Evolutionary conservation across 768 basidiomycete species (phyloP), one percentile per base, ranked within the genome.

Genomic region (Boletus sp.): DNA sequence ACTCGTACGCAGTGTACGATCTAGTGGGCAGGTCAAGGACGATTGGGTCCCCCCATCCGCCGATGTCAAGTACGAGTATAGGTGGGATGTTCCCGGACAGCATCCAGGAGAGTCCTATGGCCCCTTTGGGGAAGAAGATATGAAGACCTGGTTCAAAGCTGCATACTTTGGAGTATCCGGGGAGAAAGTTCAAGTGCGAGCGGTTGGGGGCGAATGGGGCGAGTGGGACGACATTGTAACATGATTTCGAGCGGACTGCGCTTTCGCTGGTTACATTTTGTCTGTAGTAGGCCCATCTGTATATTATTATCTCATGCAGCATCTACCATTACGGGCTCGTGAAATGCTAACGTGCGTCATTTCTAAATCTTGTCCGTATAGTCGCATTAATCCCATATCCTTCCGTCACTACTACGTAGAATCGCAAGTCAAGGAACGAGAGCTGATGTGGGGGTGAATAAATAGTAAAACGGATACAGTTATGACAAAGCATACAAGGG

Each of bases 41-140:
- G 76, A 80, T 50, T 94, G 93, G 92, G 73, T 78, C 0, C 89
- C 93, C 10, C 86, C 88, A 1, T 88, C 86, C 15, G 87, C 89
- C 18, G 85, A 90, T 61, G 71, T 85, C 54, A 83, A 80, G 67
- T 94, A 87, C 71, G 88, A 92, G 68, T 95, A 92, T 71, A 86
- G 81, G 64, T 95, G 93, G 93, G 79, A 82, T 56, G 70, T 83
- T 24, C 79, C 80, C 14, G 81, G 74, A 72, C 77, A 47, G 73
- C 77, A 28, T 75, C 77, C 73, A 12, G 79, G 74, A 17, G 79
- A 85, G 55, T 73, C 79, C 6, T 92, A 90, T 67, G 94, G 94
- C 2, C 93, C 93, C 8, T 96, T 89, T 67, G 75, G 77, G 30
- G 88, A 89, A 70, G 84, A 87, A 7, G 90, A 94, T 59, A 84